These are phyloP conservation scores for Fusarium brachygibbosum DNA, from an alignment of 2,329 filamentous ascomycete genomes.

Conservation along the genomic window DNA sequence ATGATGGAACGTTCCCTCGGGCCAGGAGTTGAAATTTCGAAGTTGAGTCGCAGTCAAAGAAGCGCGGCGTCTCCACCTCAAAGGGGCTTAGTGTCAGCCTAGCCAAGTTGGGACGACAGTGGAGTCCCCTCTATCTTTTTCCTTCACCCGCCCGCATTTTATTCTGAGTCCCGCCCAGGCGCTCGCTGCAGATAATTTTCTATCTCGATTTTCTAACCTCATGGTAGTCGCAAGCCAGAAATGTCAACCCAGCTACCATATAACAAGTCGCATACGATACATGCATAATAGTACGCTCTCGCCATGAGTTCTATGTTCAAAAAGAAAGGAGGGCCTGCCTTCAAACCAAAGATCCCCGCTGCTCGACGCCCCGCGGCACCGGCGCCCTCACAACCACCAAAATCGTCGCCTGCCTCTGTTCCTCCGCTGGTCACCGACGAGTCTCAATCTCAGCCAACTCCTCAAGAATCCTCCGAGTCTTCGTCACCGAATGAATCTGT, in stretches of 20 bases:
- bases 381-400: conserved; percentile 45
- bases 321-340: conserved; percentile 72
- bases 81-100: conserved; percentile 52
- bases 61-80: conserved; percentile 45
- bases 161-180: conserved; percentile 47
- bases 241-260: conserved; percentile 38
- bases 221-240: conserved; percentile 17
- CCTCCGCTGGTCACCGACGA: conserved; percentile 31
- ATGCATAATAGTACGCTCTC: conserved; percentile 39
- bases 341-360: conserved; percentile 77
- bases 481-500: conserved; percentile 3
- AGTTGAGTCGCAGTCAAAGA: conserved; percentile 58
- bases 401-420: conserved; percentile 28
- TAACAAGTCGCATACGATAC: conserved; percentile 20
- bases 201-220: conserved; percentile 14
- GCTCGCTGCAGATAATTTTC: conserved; percentile 42
- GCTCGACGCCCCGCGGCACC: conserved; percentile 64
- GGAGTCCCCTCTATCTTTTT: conserved; percentile 52
- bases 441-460: conserved; percentile 18
- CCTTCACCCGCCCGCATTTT: conserved; percentile 51
- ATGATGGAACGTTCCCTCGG: conserved; percentile 54
- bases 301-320: conserved; percentile 77
- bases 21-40: conserved; percentile 62
- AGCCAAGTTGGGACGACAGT: conserved; percentile 47
- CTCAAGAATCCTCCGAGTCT: conserved; percentile 14